Base-by-base conservation (phyloP, 768 basidiomycete species). In the Leucosporidium scottii region DNA sequence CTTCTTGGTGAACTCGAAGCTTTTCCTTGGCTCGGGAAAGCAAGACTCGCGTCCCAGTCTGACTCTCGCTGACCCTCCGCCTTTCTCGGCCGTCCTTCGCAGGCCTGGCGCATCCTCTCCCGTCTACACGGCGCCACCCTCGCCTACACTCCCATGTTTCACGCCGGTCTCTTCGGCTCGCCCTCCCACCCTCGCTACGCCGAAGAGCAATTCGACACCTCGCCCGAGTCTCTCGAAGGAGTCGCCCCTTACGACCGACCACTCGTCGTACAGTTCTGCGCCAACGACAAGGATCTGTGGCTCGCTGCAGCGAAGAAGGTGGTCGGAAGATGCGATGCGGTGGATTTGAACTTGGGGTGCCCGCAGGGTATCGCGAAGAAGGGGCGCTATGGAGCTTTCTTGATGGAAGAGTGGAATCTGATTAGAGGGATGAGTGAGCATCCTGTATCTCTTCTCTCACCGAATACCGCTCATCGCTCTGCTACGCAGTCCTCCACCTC, bases 121-220 rank as follows among this genome's bases (percentile, higher is more conserved):
- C 82, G 93, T 66, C 81, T 85, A 65, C 90, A 93, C 75, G 90
- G 90, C 34, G 88, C 87, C 36, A 85, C 91, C 85, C 83, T 97
- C 27, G 83, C 85, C n/a, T 98, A 96, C 76, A 93, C 93, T 0
- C 96, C 96, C 23, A 99, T 99, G 96, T 96, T 99, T 74, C 91
- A 94, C 70, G 91, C 93, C 67, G 92, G 90, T 80, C 85, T 90
- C 80, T 92, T 86, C 71, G 80, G 80, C 1, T 82, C 85, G 68
- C 74, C 27, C 77, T 76, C 13, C 7, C 82, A 84, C 69, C 83
- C 84, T 73, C 77, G 78, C 13, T 85, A 87, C 74, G 82, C 86
- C 1, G 81, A 85, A 50, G 80, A 84, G 53, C 83, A 83, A 73
- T 93, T 93, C 73, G 84, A 90, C 78, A 80, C 87, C 36, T 75